Percentiles rank a stretch among this genome's conserved stretches.
phyloP scores from a whole-genome alignment of 768 basidiomycete species.

The Termitomyces sp. region DNA sequence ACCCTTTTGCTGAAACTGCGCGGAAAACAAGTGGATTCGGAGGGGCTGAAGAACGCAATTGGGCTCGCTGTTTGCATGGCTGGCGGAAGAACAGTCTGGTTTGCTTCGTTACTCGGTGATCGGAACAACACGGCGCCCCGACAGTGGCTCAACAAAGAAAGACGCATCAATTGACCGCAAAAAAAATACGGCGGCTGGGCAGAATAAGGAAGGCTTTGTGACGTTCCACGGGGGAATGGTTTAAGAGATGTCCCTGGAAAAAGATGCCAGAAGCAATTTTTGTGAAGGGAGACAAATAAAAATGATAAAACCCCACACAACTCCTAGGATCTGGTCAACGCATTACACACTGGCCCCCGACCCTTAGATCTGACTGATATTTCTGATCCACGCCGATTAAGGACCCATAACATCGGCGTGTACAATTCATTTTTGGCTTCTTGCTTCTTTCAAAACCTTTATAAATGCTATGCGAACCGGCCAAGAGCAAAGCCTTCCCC shows the following conservation, averaged over 20 bases:
- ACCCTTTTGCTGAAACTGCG: not conserved
- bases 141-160: slow-evolving; percentile 22
- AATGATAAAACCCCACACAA: slow-evolving; percentile 41
- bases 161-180: slow-evolving; percentile 20
- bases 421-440: slow-evolving; percentile 39
- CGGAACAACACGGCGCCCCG: slow-evolving; percentile 37
- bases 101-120: slow-evolving; percentile 29
- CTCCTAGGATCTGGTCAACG: slow-evolving; percentile 41
- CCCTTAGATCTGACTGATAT: slow-evolving; percentile 70
- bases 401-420: slow-evolving; percentile 40
- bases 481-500: slow-evolving; percentile 35
- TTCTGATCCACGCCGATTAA: slow-evolving; percentile 55
- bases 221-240: slow-evolving; percentile 27
- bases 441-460: slow-evolving; percentile 39
- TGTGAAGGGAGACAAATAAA: slow-evolving; percentile 38
- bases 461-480: slow-evolving; percentile 52
- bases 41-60: not conserved
- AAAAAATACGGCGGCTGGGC: slow-evolving; percentile 8
- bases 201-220: slow-evolving; percentile 11
- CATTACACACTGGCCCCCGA: slow-evolving; percentile 49
- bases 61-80: not conserved
- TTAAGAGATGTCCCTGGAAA: slow-evolving; percentile 37
- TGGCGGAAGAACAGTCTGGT: slow-evolving; percentile 1
- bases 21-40: slow-evolving; percentile 14
- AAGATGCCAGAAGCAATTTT: slow-evolving; percentile 31